These are phyloP conservation scores for Phytophthora podocarpi DNA, from an alignment of 352 stramenopile genomes.

Conservation along the genomic window DNA sequence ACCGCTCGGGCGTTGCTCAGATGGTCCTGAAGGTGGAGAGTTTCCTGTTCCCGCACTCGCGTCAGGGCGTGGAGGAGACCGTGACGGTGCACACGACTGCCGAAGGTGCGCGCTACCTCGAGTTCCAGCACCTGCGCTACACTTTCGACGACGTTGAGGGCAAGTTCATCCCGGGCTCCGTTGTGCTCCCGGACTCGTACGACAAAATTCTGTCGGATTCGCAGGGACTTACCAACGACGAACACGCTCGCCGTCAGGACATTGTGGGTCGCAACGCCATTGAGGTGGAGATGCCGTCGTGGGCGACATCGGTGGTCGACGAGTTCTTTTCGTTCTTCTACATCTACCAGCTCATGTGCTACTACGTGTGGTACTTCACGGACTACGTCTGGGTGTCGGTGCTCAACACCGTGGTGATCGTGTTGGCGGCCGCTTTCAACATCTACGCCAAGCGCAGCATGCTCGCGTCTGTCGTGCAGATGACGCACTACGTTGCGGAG, in stretches of 20 bases:
- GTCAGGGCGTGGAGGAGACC: conserved; percentile 58
- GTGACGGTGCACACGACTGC: conserved; percentile 45
- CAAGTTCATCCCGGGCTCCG: conserved; percentile 55
- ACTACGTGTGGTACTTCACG: conserved; percentile 85
- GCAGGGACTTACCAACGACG: conserved; percentile 45
- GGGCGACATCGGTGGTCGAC: conserved; percentile 53
- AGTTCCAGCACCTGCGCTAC: conserved; percentile 74
- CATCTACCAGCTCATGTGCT: conserved; percentile 88
- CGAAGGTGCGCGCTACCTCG: conserved; percentile 47
- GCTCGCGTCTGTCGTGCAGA: conserved; percentile 54
- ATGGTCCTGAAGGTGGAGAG: conserved; percentile 59
- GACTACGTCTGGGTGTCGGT: conserved; percentile 64
- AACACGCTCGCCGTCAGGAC: conserved; percentile 46
- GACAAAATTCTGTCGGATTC: conserved; percentile 52
- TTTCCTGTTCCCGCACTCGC: conserved; percentile 45
- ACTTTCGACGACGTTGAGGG: conserved; percentile 51
- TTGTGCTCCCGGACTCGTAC: conserved; percentile 55
- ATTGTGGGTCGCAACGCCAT: conserved; percentile 69
- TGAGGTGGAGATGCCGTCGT: conserved; percentile 65
- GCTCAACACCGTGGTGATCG: conserved; percentile 68
- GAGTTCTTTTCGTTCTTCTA: conserved; percentile 81
- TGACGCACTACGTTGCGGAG: conserved; percentile 69
- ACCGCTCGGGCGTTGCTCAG: conserved; percentile 60
- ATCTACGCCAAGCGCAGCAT: conserved; percentile 74
- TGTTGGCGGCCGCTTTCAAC: conserved; percentile 58